Conservation (phyloP, 306 rosid genomes). For the Dalbergia cochinchinensis region DNA sequence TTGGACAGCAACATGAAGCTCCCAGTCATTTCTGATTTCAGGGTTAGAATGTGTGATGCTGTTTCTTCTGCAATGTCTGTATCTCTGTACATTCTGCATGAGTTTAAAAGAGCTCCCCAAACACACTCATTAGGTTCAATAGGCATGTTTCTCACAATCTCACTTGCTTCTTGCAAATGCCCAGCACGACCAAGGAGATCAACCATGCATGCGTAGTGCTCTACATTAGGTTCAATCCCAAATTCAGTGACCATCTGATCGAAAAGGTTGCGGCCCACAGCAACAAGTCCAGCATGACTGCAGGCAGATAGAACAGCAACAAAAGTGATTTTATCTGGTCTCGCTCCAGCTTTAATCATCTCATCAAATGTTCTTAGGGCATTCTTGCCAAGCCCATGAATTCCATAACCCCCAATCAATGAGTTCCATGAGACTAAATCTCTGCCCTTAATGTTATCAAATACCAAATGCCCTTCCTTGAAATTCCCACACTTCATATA, state of each 20-base stretch:
- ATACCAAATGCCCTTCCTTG: constrained; percentile 65
- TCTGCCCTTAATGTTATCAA: constrained; percentile 57
- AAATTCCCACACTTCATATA: constrained; percentile 82
- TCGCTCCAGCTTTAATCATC: constrained; percentile 62
- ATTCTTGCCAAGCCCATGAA: constrained; percentile 81
- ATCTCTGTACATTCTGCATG: constrained; percentile 75
- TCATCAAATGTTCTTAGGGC: constrained; percentile 66
- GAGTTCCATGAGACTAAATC: constrained; percentile 90
- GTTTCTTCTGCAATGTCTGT: constrained; percentile 65
- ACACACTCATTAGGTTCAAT: constrained; percentile 78
- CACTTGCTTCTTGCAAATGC: constrained; percentile 72
- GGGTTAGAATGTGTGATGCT: constrained; percentile 53
- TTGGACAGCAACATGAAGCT: constrained; percentile 83
- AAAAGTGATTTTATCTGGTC: constrained; percentile 79
- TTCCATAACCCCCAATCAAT: constrained; percentile 79
- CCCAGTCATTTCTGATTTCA: constrained; percentile 59
- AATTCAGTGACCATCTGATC: constrained; percentile 60
- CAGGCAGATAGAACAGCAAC: constrained; percentile 83
- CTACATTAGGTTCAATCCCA: constrained; percentile 70
- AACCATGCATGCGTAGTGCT: constrained; percentile 88
- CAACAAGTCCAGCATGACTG: constrained; percentile 80
- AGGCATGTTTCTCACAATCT: constrained; percentile 71
- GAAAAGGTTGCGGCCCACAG: constrained; percentile 64
- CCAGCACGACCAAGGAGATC: constrained; percentile 92
- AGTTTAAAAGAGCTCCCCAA: constrained; percentile 82